These are phyloP conservation scores for Pseudisothecium myosuroides DNA, from an alignment of 225 moss, liverwort and hornwort genomes.

Conservation along the genomic window DNA sequence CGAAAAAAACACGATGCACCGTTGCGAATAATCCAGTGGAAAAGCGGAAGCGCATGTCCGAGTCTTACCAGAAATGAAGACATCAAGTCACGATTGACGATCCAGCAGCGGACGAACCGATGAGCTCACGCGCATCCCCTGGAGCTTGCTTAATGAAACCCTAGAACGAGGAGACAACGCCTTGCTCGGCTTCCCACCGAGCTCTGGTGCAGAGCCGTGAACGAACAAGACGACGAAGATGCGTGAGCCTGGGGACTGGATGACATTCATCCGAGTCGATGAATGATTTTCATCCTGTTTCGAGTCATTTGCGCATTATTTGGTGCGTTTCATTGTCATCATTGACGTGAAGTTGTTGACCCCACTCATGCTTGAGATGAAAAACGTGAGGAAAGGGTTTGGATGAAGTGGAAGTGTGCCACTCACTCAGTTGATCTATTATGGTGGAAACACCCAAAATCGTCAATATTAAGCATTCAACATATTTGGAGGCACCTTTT, in stretches of 20 bases:
- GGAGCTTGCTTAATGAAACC: neutral
- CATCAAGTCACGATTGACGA: neutral
- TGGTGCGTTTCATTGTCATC: neutral
- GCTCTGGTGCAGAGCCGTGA: neutral
- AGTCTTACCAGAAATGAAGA: neutral
- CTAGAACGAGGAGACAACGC: neutral
- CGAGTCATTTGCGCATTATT: neutral
- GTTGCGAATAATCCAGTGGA: no score
- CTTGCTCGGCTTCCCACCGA: neutral
- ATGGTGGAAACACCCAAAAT: no score
- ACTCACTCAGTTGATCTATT: neutral
- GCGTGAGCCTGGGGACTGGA: neutral
- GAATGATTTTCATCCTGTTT: neutral
- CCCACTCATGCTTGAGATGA: neutral
- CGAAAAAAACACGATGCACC: neutral
- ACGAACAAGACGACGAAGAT: neutral
- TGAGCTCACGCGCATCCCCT: neutral
- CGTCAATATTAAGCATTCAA: no score
- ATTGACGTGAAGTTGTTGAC: neutral
- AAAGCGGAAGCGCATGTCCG: neutral
- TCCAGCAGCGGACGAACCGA: neutral
- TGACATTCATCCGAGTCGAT: rapidly evolving
- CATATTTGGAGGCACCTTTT: no score
- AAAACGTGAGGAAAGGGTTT: neutral
- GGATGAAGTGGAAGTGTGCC: neutral